Base-by-base conservation (phyloP, 352 stramenopile genomes). In the Phytophthora podocarpi region DNA sequence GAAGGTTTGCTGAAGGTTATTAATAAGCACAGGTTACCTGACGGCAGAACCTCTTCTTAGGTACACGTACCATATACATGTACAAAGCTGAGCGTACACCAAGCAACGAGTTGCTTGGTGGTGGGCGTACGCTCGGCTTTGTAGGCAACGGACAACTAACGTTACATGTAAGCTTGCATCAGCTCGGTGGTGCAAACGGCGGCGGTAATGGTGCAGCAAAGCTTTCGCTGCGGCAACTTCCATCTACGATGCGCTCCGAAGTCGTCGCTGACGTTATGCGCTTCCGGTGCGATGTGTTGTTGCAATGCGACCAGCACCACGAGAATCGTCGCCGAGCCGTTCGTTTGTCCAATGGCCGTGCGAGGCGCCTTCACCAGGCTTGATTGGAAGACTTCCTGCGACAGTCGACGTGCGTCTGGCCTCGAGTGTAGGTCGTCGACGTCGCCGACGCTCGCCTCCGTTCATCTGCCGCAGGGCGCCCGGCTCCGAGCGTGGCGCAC, bases 371-470 rank as follows among this genome's bases (percentile, higher is more conserved):
- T 53, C 8, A 10, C 45, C 47, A 59, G 15, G 42, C 27, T 45
- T 67, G 41, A 62, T 56, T 62, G 50, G 59, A 56, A 62, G 50
- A 31, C 30, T 23, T 5, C 21, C 23, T 70, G 62, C 39, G 62
- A 70, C 54, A 66, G 41, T 61, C 48, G 54, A 67, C 39, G 28
- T 41, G 37, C 35, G 28, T 56, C 20, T 24, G 16, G 18, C 10
- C 10, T 11, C 30, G 47, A 58, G 39, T 40, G 59, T 37, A 45
- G 59, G 49, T 48, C 59, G 50, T 48, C 59, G 59, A 54, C 59
- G 50, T 67, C 50, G 16, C 59, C 31, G n/a, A n/a, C n/a, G n/a
- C n/a, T n/a, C n/a, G n/a, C n/a, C n/a, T 13, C 24, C 46, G 35
- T 34, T 60, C 48, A 27, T 42, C 30, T n/a, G n/a, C n/a, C n/a